Evolutionary conservation across 768 basidiomycete species (phyloP).

Genomic region (Plicaturopsis crispa): DNA sequence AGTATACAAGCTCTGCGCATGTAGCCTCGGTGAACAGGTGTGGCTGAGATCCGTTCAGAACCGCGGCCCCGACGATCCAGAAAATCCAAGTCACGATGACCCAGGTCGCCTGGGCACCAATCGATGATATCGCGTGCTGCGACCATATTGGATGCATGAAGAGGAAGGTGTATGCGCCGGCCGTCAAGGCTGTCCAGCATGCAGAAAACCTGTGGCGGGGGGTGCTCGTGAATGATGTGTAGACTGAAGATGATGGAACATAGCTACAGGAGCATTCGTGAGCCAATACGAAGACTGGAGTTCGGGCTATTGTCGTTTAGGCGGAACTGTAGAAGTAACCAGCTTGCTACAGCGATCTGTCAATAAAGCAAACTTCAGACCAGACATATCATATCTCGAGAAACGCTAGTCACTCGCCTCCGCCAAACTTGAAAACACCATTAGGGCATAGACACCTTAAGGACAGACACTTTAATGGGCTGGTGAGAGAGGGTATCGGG

Average conservation of each 20-base stretch:
- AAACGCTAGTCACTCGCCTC: conserved; percentile 24
- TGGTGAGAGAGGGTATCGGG: background rate
- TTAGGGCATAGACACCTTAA: conserved; percentile 42
- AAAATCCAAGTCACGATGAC: conserved; percentile 48
- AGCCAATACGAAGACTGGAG: conserved; percentile 31
- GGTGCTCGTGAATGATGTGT: no score
- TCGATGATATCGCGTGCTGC: conserved; percentile 41
- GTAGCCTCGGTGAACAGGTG: conserved; percentile 28
- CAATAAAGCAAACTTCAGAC: conserved; percentile 3
- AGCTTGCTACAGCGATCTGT: conserved; percentile 47
- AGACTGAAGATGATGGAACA: background rate
- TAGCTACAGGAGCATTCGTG: conserved; percentile 42
- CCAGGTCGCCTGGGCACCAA: conserved; percentile 57
- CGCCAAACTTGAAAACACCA: conserved; percentile 40
- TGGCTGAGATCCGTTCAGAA: conserved; percentile 43
- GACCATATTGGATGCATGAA: conserved; percentile 57
- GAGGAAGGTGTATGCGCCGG: conserved; percentile 44
- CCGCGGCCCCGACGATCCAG: conserved; percentile 50
- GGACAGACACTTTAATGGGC: conserved; percentile 13
- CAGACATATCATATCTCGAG: background rate
- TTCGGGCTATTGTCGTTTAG: conserved; percentile 47
- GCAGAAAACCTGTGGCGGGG: conserved; percentile 44
- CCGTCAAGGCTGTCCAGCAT: conserved; percentile 53
- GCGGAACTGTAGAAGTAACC: conserved; percentile 51
- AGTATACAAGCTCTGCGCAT: conserved; percentile 44